Conservation (phyloP, 2,329 filamentous ascomycete species). For the Simplicillium aogashimaense region DNA sequence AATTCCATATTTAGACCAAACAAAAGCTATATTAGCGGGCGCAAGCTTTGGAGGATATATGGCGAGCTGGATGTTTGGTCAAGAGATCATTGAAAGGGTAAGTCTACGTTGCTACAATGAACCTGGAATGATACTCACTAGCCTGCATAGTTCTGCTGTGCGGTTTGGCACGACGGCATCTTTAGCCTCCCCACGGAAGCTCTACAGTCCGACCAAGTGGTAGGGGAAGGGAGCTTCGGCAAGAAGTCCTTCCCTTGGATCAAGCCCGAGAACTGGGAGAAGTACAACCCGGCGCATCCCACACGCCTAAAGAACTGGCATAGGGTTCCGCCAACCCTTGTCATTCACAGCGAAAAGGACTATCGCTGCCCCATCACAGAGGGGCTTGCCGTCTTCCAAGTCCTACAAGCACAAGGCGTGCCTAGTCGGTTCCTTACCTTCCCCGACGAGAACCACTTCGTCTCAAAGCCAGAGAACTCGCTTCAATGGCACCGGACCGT, state of each 20-base stretch:
- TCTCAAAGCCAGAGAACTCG: conserved; percentile 58
- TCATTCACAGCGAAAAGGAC: conserved; percentile 63
- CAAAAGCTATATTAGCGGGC: conserved; percentile 41
- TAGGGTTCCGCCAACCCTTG: conserved; percentile 53
- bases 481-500: conserved; percentile 60
- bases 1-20: conserved; percentile 42
- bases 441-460: conserved; percentile 64
- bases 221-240: conserved; percentile 25
- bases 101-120: conserved; percentile 1
- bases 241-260: conserved; percentile 33
- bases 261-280: conserved; percentile 33
- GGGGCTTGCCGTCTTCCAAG: conserved; percentile 63
- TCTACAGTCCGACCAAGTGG: conserved; percentile 14
- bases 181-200: conserved; percentile 20
- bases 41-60: conserved; percentile 50
- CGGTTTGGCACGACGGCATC: conserved; percentile 39
- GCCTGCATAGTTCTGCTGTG: conserved; percentile 12
- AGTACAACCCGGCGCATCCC: conserved; percentile 37
- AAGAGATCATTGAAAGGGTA: conserved; percentile 36
- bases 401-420: conserved; percentile 57
- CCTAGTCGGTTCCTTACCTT: conserved; percentile 63
- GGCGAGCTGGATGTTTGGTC: conserved; percentile 48
- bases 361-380: conserved; percentile 39
- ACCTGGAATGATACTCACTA: neutral
- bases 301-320: conserved; percentile 47